phyloP scores from a whole-genome alignment of 768 basidiomycete genomes.

The Pulveroboletus frians region DNA sequence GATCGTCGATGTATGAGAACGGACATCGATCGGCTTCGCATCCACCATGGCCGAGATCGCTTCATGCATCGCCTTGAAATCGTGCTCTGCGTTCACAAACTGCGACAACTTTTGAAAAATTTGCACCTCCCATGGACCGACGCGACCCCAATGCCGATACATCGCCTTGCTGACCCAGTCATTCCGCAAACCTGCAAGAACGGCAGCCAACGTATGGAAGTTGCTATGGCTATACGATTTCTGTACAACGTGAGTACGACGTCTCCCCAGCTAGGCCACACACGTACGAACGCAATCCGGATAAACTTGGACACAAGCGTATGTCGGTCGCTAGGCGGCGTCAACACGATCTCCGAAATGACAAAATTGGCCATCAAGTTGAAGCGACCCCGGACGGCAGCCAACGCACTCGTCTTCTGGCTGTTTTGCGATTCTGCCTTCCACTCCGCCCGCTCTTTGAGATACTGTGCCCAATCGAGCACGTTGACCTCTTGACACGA shows the following conservation, averaged over 20 bases:
- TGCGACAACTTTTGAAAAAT: constrained; percentile 67
- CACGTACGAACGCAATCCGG: constrained; percentile 75
- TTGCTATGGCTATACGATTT: constrained; percentile 77
- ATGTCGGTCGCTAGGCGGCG: constrained; percentile 59
- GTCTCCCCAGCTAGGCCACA: neutral
- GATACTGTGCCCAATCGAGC: constrained; percentile 78
- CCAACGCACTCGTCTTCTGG: constrained; percentile 66
- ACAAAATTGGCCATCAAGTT: constrained; percentile 81
- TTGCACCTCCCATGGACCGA: constrained; percentile 66
- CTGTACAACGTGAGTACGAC: constrained; percentile 35
- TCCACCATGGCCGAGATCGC: constrained; percentile 61
- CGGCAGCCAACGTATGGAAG: constrained; percentile 73
- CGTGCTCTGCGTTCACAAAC: constrained; percentile 57
- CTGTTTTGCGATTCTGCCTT: constrained; percentile 55
- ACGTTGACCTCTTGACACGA: constrained; percentile 58
- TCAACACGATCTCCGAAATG: constrained; percentile 74
- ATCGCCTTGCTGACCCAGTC: constrained; percentile 66
- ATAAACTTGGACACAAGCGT: constrained; percentile 74
- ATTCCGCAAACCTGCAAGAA: constrained; percentile 70
- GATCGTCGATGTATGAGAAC: constrained; percentile 50
- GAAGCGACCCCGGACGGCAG: constrained; percentile 74
- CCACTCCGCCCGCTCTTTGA: constrained; percentile 68
- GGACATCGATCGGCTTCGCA: constrained; percentile 53
- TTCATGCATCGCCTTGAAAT: constrained; percentile 72
- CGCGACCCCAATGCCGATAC: constrained; percentile 58